Percentiles rank a stretch among this genome's conserved stretches.
These are phyloP conservation scores for Penicillium digitatum DNA, from an alignment of 2,329 filamentous ascomycete genomes.

Conservation along the genomic window DNA sequence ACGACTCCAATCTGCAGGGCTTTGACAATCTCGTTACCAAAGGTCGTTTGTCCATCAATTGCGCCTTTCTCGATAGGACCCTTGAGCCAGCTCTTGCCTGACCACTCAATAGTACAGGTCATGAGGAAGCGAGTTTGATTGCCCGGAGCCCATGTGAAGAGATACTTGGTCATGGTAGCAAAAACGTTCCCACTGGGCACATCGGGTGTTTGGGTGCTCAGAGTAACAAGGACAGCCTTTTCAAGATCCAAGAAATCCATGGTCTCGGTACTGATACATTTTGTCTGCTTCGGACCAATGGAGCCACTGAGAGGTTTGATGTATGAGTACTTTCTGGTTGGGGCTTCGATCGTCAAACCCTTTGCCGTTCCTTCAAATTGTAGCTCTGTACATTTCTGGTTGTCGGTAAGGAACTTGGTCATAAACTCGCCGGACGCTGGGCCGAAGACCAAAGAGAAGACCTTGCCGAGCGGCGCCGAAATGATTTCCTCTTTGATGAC, in stretches of 20 bases:
- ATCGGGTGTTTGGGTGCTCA: constrained; percentile 85
- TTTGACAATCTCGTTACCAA: constrained; percentile 74
- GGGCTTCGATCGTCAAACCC: constrained; percentile 70
- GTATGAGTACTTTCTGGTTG: constrained; percentile 72
- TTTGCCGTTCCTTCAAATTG: constrained; percentile 78
- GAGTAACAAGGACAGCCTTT: constrained; percentile 75
- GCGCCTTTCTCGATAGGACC: constrained; percentile 94
- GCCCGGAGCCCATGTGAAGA: constrained; percentile 83
- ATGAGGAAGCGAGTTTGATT: constrained; percentile 81
- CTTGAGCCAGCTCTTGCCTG: constrained; percentile 96
- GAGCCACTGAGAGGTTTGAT: constrained; percentile 82
- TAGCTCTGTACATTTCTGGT: constrained; percentile 86
- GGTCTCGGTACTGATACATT: constrained; percentile 81
- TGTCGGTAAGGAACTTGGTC: constrained; percentile 75
- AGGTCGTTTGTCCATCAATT: constrained; percentile 79
- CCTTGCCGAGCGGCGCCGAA: constrained; percentile 81
- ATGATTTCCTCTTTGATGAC: constrained; percentile 81
- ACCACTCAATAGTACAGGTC: constrained; percentile 92
- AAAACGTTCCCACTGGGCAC: constrained; percentile 94
- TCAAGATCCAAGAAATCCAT: constrained; percentile 84
- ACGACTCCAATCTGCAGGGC: constrained; percentile 70
- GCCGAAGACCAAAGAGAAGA: constrained; percentile 86
- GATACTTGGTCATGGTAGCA: constrained; percentile 87
- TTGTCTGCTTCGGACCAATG: constrained; percentile 90
- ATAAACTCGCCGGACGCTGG: constrained; percentile 75